phyloP scores from a whole-genome alignment of 176 grass and related monocot genomes.

The Aechmea fasciata region DNA sequence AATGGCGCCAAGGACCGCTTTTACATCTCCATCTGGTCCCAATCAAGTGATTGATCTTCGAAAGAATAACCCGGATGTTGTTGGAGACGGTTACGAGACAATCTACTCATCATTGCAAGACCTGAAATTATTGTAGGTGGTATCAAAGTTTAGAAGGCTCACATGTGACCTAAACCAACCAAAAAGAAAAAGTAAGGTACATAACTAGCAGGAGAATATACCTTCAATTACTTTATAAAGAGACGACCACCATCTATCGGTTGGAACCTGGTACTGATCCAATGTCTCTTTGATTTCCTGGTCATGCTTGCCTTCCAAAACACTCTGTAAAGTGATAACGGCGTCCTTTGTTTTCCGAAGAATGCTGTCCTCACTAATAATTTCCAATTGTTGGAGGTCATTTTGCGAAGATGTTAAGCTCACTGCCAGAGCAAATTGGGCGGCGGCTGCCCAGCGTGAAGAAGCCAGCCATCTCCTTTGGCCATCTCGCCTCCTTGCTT shows the following conservation, averaged over 20 bases:
- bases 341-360: conserved; percentile 87
- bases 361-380: conserved; percentile 56
- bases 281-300: conserved; percentile 76
- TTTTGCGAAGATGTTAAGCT: conserved; percentile 73
- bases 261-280: conserved; percentile 46
- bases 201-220: neutral
- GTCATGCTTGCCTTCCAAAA: conserved; percentile 77
- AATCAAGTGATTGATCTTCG: conserved; percentile 59
- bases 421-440: conserved; percentile 65
- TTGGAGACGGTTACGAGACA: conserved; percentile 59
- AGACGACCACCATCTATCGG: conserved; percentile 92
- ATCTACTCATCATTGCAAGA: conserved; percentile 66
- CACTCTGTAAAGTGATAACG: conserved; percentile 80
- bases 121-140: conserved; percentile 41
- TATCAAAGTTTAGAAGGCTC: too few relatives aligned
- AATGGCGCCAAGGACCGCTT: neutral
- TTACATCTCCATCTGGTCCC: conserved; percentile 74
- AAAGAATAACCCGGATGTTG: conserved; percentile 46
- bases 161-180: too few relatives aligned
- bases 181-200: neutral
- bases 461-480: conserved; percentile 78
- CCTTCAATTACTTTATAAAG: conserved; percentile 96
- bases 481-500: conserved; percentile 58
- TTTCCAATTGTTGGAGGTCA: conserved; percentile 67
- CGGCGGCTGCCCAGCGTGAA: conserved; percentile 80